A percentile compares a stretch with the other conserved stretches of the same genome.
These are phyloP conservation scores for Fusarium ambrosium DNA, from an alignment of 2,329 filamentous ascomycete species.

Conservation along the genomic window DNA sequence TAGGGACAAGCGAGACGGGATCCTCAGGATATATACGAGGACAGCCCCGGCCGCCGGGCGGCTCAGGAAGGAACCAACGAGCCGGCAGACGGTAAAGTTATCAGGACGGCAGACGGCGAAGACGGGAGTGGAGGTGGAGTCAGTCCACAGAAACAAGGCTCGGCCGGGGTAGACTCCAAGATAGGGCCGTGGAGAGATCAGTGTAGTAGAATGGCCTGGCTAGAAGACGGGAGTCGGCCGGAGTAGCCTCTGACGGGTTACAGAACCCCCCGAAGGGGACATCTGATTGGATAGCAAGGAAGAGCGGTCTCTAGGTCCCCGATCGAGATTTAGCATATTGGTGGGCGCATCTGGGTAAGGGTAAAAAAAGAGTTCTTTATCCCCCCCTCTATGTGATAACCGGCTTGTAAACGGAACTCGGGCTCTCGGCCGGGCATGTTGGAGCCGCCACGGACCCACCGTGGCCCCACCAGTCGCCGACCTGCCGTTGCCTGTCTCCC, in stretches of 20 bases:
- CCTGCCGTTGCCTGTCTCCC: constrained; percentile 5
- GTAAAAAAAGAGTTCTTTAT: not conserved
- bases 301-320: not conserved
- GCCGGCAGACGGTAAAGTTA: constrained; percentile 20
- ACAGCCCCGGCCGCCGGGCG: constrained; percentile 23
- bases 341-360: constrained; percentile 13
- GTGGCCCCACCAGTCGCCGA: constrained; percentile 19
- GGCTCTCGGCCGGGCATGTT: constrained; percentile 28
- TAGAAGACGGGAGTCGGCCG: constrained; percentile 30
- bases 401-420: not conserved
- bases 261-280: constrained; percentile 3
- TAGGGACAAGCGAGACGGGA: not conserved
- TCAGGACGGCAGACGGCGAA: constrained; percentile 8
- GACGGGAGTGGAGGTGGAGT: constrained; percentile 19
- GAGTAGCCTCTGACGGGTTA: not conserved
- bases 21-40: constrained; percentile 26
- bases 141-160: constrained; percentile 19
- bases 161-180: not conserved
- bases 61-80: constrained; percentile 15
- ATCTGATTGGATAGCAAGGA: not conserved
- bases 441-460: constrained; percentile 18
- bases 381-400: not conserved
- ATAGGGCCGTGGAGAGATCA: constrained; percentile 11
- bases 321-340: not conserved
- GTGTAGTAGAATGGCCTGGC: constrained; percentile 11